Conservation (phyloP, 1,139 yeast species). For the Torulaspora pretoriensis region DNA sequence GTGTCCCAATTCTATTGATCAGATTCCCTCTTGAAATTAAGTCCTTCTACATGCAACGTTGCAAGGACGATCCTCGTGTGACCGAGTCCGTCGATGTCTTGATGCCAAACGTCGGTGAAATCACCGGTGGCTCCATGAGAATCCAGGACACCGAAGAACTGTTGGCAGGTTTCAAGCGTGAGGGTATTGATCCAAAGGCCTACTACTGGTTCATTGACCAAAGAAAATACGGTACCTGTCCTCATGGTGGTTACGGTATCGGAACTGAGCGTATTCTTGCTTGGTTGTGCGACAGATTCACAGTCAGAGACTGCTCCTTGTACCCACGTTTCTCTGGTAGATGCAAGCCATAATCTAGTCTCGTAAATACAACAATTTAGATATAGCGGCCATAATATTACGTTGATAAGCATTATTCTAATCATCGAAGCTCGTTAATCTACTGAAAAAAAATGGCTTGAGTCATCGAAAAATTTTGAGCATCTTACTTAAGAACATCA, state of each 20-base stretch:
- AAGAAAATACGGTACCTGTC: conserved; percentile 95
- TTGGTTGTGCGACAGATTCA: conserved; percentile 95
- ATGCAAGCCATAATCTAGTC: conserved; percentile 68
- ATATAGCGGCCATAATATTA: conserved; percentile 9
- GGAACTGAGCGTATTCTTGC: conserved; percentile 98
- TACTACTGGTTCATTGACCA: conserved; percentile 97
- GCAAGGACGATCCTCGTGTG: conserved; percentile 84
- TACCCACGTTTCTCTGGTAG: conserved; percentile 98
- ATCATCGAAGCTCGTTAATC: no score
- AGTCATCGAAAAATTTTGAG: conserved; percentile 1
- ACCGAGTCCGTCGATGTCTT: conserved; percentile 97
- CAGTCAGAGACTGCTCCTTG: conserved; percentile 95
- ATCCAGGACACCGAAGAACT: conserved; percentile 77
- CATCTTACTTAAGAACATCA: background rate
- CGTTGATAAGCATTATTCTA: no score
- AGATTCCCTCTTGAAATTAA: conserved; percentile 97
- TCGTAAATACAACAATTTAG: conserved; percentile 4
- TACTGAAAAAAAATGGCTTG: background rate
- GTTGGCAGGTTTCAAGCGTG: conserved; percentile 86
- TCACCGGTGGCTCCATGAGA: conserved; percentile 99
- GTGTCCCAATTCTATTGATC: conserved; percentile 84
- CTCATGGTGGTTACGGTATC: conserved; percentile 98
- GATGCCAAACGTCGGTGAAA: conserved; percentile 98
- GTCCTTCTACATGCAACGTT: conserved; percentile 95
- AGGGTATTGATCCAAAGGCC: conserved; percentile 68